Conservation (phyloP, 2,329 filamentous ascomycete genomes). For the Fusarium bulbicola region DNA sequence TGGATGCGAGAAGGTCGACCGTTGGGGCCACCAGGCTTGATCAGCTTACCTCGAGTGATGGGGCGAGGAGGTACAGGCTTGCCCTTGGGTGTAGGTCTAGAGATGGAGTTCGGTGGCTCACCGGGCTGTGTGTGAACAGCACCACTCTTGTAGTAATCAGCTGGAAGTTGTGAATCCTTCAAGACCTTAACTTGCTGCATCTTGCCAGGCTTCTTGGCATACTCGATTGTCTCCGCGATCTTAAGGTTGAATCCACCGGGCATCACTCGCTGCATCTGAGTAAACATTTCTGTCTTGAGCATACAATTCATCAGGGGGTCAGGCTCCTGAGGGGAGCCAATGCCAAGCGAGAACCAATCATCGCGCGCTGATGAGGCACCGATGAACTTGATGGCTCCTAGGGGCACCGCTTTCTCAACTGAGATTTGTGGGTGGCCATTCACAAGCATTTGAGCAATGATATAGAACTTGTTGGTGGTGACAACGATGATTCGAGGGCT, state of each 20-base stretch:
- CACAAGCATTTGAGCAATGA: constrained; percentile 84
- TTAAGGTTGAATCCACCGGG: constrained; percentile 83
- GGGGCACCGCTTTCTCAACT: constrained; percentile 81
- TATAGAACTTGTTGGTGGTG: constrained; percentile 86
- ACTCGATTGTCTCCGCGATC: constrained; percentile 87
- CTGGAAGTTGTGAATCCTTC: constrained; percentile 81
- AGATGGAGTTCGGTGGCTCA: constrained; percentile 83
- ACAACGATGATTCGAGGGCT: constrained; percentile 86
- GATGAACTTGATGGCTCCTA: constrained; percentile 90
- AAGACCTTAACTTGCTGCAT: constrained; percentile 86
- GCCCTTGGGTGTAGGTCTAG: constrained; percentile 84
- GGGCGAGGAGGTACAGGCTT: constrained; percentile 88
- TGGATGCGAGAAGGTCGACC: constrained; percentile 80
- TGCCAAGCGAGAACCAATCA: constrained; percentile 95
- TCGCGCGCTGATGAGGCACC: constrained; percentile 84
- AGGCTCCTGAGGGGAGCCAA: constrained; percentile 89
- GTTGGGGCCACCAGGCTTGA: constrained; percentile 87
- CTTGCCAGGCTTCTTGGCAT: constrained; percentile 98
- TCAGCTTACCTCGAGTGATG: constrained; percentile 91
- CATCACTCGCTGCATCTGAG: constrained; percentile 83
- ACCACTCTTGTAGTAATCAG: constrained; percentile 93
- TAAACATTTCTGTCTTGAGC: constrained; percentile 97
- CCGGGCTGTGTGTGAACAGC: constrained; percentile 87
- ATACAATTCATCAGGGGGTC: constrained; percentile 94
- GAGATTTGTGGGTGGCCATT: constrained; percentile 84